phyloP scores from a whole-genome alignment of 352 stramenopile genomes.

The Globisporangium parvum region DNA sequence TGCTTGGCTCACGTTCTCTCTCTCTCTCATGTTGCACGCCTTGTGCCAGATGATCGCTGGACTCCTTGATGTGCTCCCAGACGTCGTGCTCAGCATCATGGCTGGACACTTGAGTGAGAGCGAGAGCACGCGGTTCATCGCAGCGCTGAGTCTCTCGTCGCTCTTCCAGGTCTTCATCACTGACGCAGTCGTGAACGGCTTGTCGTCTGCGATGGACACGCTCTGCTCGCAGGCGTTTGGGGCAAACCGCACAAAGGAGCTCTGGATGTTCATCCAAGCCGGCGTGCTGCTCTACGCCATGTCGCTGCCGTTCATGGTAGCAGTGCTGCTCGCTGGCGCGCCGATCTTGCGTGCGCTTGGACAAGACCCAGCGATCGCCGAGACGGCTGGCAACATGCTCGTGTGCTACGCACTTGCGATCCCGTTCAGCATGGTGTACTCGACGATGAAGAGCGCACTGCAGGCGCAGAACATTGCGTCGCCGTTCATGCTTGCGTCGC shows the following conservation, averaged over 20 bases:
- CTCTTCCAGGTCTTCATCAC: conserved; percentile 19
- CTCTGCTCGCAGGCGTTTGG: conserved; percentile 34
- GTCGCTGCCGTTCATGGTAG: conserved; percentile 10
- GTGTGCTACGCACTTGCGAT: conserved; percentile 12
- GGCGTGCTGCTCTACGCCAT: conserved; percentile 19
- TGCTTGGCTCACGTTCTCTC: no score
- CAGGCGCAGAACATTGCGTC: conserved; percentile 30
- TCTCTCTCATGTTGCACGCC: not conserved
- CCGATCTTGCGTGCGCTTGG: conserved; percentile 23
- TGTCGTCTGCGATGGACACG: conserved; percentile 26
- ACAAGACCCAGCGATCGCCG: conserved; percentile 24
- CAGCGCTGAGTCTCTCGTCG: conserved; percentile 15
- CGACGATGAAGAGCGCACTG: conserved; percentile 22
- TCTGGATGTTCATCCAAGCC: conserved; percentile 40
- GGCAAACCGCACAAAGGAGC: conserved; percentile 21
- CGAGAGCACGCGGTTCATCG: conserved; percentile 33
- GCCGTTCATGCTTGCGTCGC: conserved; percentile 24
- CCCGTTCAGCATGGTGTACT: conserved; percentile 23
- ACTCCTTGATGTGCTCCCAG: conserved; percentile 32
- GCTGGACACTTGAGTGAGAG: conserved; percentile 20
- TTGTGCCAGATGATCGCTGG: conserved; percentile 20
- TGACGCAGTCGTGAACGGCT: conserved; percentile 18
- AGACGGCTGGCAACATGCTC: conserved; percentile 20
- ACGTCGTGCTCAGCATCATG: conserved; percentile 33
- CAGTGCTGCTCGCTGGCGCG: conserved; percentile 17